These are phyloP conservation scores for Blastobotrys buckinghamii DNA, from an alignment of 1,139 yeast species.

Conservation along the genomic window DNA sequence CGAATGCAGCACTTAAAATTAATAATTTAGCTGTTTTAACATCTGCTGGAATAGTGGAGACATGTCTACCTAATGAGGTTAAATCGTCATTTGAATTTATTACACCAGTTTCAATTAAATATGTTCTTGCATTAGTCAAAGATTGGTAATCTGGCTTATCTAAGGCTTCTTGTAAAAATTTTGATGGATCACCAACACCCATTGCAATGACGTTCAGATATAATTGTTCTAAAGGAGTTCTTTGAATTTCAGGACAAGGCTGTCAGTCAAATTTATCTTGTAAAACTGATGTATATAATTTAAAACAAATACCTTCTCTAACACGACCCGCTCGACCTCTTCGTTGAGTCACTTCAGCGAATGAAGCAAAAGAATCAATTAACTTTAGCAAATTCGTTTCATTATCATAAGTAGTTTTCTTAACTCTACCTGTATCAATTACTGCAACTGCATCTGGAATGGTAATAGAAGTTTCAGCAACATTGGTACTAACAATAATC, in stretches of 20 bases:
- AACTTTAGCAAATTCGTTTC: constrained; percentile 62
- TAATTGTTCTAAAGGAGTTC: constrained; percentile 77
- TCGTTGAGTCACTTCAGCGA: constrained; percentile 88
- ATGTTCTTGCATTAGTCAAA: constrained; percentile 54
- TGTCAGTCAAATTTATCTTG: constrained; percentile 52
- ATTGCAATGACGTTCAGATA: constrained; percentile 81
- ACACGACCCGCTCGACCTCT: constrained; percentile 99
- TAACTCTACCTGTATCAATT: constrained; percentile 81
- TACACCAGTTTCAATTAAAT: constrained; percentile 70
- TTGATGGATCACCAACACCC: constrained; percentile 70
- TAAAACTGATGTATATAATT: constrained; percentile 62
- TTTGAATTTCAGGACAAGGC: constrained; percentile 83
- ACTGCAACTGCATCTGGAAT: constrained; percentile 94
- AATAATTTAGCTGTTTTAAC: constrained; percentile 78
- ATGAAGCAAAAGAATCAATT: constrained; percentile 80
- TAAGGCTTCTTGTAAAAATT: constrained; percentile 65
- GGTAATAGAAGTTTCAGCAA: constrained; percentile 82
- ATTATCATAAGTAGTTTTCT: constrained; percentile 66
- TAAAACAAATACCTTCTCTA: constrained; percentile 72
- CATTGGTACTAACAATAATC: constrained; percentile 80
- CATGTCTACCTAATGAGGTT: constrained; percentile 74
- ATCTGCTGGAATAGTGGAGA: constrained; percentile 81
- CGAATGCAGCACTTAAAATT: constrained; percentile 74
- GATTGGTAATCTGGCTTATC: constrained; percentile 71
- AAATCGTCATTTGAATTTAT: constrained; percentile 45